Base-by-base conservation (phyloP, 306 rosid species). In the Cicer arietinum region DNA sequence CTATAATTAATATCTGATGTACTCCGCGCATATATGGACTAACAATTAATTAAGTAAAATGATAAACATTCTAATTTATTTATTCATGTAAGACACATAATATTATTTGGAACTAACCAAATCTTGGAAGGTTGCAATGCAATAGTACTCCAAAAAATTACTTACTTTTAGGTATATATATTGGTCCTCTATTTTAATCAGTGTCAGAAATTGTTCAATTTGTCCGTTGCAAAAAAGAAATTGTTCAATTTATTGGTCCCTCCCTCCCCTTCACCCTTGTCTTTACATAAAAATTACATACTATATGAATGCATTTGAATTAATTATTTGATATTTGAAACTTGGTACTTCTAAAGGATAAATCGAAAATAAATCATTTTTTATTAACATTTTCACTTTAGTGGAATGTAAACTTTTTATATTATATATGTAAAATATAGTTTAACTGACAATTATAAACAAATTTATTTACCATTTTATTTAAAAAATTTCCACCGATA, bases 211-310 rank as follows among this genome's bases (percentile, higher is more conserved):
- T 66, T 66, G 84, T 83, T 83, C 84, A 75, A 75, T 57, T 22
- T 22, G 30, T 22, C 30, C 30, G 30, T 22, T 22, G 30, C 3
- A 22, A 22, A 22, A 22, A 22, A 82, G 80, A 73, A 18, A 53
- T 66, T 66, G 84, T 83, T 83, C 84, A 75, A 75, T 57, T 70
- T 79, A 81, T 71, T 79, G 84, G 84, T 41, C 86, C 79, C 86
- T 46, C 84, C 76, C 84, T 74, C 35, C 46, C 42, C 43, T 74
- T 51, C 56, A 50, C 48, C 79, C 6, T 41, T 60, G 53, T 46
- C 79, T 60, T 79, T 71, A 45, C 73, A 45, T 48, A 60, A 75
- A 75, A 68, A 1, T 22, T 22, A 22, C 30, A 0, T 22, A 51
- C 57, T 6, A 48, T 13, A 3, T 16, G 8, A 7, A n/a, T 42